Percentiles rank a stretch among this genome's conserved stretches.
These are phyloP conservation scores for Beauveria caledonica DNA, from an alignment of 2,329 filamentous ascomycete species.

Conservation along the genomic window DNA sequence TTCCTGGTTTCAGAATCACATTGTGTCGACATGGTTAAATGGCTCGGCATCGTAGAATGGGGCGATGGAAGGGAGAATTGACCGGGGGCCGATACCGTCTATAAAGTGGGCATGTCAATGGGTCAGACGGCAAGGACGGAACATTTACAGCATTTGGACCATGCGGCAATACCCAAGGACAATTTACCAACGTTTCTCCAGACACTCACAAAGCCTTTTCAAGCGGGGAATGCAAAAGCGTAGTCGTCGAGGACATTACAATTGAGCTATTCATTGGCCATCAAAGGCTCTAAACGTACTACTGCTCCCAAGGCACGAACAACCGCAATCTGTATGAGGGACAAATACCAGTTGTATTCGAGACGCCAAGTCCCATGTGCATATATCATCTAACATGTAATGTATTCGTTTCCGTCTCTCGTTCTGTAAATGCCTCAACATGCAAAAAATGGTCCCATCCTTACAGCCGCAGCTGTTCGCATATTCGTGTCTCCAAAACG, in stretches of 20 bases:
- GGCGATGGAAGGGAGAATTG: background rate
- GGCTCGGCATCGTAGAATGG: background rate
- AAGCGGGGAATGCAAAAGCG: background rate
- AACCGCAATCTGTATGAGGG: background rate
- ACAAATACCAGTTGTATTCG: background rate
- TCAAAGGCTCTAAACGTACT: background rate
- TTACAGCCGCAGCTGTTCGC: background rate
- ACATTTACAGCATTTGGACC: background rate
- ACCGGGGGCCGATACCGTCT: background rate
- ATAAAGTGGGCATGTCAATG: background rate
- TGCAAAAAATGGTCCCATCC: slow-evolving; percentile 4
- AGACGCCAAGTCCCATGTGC: background rate
- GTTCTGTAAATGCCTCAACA: slow-evolving; percentile 9
- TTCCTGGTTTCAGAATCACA: background rate
- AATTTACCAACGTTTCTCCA: background rate
- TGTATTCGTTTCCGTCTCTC: slow-evolving; percentile 5
- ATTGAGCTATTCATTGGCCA: background rate
- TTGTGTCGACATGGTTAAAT: background rate
- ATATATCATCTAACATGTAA: slow-evolving; percentile 8
- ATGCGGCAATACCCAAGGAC: background rate
- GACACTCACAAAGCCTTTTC: background rate
- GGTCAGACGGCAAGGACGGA: background rate
- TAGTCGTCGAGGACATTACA: background rate
- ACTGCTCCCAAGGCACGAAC: background rate
- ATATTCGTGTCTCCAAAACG: slow-evolving; percentile 14